Base-by-base conservation (phyloP, 371 early-diverging fungal species). In the Actinomortierella ambigua region DNA sequence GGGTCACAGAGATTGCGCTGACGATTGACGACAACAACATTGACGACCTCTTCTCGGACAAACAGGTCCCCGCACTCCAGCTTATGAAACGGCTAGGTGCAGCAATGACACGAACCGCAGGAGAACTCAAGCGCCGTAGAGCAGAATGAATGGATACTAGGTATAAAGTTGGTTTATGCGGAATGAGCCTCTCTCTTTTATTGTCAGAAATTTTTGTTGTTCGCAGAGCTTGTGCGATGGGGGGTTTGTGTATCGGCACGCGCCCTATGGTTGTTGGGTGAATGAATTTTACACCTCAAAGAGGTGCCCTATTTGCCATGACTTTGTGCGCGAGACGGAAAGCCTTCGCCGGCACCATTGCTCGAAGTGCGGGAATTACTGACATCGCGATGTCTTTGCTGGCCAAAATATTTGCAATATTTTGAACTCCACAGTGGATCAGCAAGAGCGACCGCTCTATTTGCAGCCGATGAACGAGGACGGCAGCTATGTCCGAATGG, bases 1-100 rank as follows among this genome's bases (percentile, higher is more conserved):
- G 34, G 17, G 14, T 57, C 50, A 57, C 50, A 2, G 64, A 57
- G 49, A 53, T 63, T 52, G 48, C 53, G 13, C 22, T 63, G 27
- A 49, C 41, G 20, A 57, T 63, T 18, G 64, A 63, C 54, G 42
- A 53, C 48, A 50, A 15, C 26, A 63, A 63, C 23, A 53, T 53
- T 15, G 24, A 41, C 48, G 40, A 41, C 18, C 54, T 57, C 41
- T 63, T 63, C 24, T 47, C 64, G 29, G 43, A 53, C 48, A 26
- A 57, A 22, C 34, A 57, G 39, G 49, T 63, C 42, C 41, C 24
- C 0, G 48, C 28, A 20, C 53, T 63, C 20, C 44, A 42, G 34
- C 18, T 2, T 29, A 17, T 47, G 50, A 63, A 57, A 22, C 51
- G 42, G 17, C 22, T 57, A 0, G 63, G 39, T 24, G 17, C 27